These are phyloP conservation scores for Arbutus unedo DNA, from an alignment of 148 eudicot species.

Conservation along the genomic window DNA sequence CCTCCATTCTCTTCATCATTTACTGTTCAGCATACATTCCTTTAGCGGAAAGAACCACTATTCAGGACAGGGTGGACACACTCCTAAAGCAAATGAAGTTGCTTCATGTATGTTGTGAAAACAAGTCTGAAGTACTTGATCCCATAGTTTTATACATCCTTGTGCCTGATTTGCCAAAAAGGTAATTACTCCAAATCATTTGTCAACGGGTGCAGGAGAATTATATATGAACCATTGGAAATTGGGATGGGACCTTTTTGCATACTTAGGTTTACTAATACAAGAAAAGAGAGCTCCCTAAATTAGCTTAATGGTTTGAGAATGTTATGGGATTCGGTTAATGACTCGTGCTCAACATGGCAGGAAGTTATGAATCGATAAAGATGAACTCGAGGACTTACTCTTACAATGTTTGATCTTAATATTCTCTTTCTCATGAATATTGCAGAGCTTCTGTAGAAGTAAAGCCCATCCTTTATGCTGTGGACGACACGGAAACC, in stretches of 20 bases:
- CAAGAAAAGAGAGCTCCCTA: not conserved
- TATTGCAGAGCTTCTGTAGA: constrained; percentile 75
- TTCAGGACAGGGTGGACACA: constrained; percentile 45
- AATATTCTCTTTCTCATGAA: constrained; percentile 5
- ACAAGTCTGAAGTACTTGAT: constrained; percentile 28
- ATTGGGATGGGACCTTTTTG: not conserved
- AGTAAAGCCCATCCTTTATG: constrained; percentile 78
- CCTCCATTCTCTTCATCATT: constrained; percentile 52
- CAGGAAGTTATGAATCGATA: not conserved
- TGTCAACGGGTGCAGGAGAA: not conserved
- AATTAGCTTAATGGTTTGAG: not conserved
- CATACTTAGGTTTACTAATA: not conserved
- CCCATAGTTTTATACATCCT: constrained; percentile 68
- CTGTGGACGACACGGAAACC: constrained; percentile 37
- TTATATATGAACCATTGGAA: not conserved
- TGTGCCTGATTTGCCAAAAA: constrained; percentile 88
- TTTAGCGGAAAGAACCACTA: constrained; percentile 34
- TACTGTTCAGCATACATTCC: constrained; percentile 56
- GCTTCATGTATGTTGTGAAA: constrained; percentile 31
- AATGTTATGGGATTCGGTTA: not conserved
- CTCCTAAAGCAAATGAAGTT: constrained; percentile 47
- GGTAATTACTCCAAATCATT: constrained; percentile 32
- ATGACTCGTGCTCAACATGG: not conserved
- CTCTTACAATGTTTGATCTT: not conserved
- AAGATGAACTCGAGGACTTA: not conserved